phyloP scores from a whole-genome alignment of 2,329 filamentous ascomycete genomes.

The Pezicula carpinea region DNA sequence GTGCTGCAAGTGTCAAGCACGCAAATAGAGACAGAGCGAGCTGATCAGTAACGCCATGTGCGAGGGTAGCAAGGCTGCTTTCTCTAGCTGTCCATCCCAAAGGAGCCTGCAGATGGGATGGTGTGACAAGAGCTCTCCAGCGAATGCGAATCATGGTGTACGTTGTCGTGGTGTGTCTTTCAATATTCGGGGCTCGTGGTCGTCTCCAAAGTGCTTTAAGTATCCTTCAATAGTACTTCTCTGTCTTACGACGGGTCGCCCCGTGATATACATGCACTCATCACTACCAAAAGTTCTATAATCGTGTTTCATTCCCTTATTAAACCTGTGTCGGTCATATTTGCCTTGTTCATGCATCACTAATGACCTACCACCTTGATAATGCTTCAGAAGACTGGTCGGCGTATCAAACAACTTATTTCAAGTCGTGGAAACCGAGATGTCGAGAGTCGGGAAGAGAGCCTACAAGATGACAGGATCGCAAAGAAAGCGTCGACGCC shows the following conservation, averaged over 20 bases:
- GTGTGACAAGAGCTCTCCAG: not conserved
- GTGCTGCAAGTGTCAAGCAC: conserved; percentile 19
- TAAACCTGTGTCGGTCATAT: not conserved
- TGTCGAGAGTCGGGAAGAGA: conserved; percentile 4
- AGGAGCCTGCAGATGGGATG: not conserved
- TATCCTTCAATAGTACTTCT: not conserved
- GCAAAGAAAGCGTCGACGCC: conserved; percentile 4
- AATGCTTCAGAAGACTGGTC: conserved; percentile 20
- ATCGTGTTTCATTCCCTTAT: not conserved
- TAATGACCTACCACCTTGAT: not conserved
- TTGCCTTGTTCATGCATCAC: not conserved
- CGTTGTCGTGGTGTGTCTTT: not conserved
- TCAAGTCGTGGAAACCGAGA: conserved; percentile 10
- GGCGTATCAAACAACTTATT: conserved; percentile 20
- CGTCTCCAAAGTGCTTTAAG: not conserved
- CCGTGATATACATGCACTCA: not conserved
- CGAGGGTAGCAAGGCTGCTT: not conserved
- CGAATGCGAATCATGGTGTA: not conserved
- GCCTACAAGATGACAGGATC: conserved; percentile 3
- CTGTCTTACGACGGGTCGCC: not conserved
- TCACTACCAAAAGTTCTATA: not conserved
- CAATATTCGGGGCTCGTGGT: not conserved
- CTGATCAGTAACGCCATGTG: not conserved
- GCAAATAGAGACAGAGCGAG: conserved; percentile 10
- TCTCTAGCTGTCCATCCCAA: not conserved